Conservation (phyloP, 2,329 filamentous ascomycete genomes). For the Trichophyton benhamiae region DNA sequence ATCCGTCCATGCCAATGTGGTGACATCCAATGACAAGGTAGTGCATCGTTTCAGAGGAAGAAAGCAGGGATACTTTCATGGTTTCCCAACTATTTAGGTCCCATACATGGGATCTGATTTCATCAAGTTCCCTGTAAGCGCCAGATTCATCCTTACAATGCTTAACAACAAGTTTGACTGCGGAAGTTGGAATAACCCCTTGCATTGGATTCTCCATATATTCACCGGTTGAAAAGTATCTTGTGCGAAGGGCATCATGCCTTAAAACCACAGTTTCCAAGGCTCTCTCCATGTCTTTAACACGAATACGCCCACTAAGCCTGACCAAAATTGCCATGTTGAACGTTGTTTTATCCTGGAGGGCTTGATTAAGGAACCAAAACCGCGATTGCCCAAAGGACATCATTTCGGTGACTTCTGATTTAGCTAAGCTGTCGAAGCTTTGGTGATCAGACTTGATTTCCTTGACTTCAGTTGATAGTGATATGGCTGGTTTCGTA, state of each 20-base stretch:
- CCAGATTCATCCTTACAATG: neutral
- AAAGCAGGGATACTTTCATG: slow-evolving; percentile 13
- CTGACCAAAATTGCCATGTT: slow-evolving; percentile 28
- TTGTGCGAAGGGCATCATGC: slow-evolving; percentile 26
- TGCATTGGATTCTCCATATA: slow-evolving; percentile 10
- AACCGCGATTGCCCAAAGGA: slow-evolving; percentile 30
- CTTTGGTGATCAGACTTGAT: neutral
- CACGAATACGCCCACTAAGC: slow-evolving; percentile 24
- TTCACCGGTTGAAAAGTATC: slow-evolving; percentile 17
- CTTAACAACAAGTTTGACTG: neutral
- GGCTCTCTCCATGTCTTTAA: slow-evolving; percentile 24
- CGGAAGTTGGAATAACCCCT: neutral
- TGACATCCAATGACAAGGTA: slow-evolving; percentile 36
- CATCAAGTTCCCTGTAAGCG: slow-evolving; percentile 11
- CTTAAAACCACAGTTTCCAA: slow-evolving; percentile 20
- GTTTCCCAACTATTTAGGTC: slow-evolving; percentile 29
- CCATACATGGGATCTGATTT: slow-evolving; percentile 23
- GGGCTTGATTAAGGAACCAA: slow-evolving; percentile 20
- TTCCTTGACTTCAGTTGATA: neutral
- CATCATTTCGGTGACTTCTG: slow-evolving; percentile 15
- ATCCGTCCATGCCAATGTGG: slow-evolving; percentile 42
- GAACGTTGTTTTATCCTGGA: slow-evolving; percentile 27
- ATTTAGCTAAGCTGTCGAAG: neutral
- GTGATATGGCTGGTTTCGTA: neutral
- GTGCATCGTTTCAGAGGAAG: slow-evolving; percentile 16